A percentile compares a stretch with the other conserved stretches of the same genome.
These are phyloP conservation scores for Jamesozyma hellenica DNA, from an alignment of 805 yeast genomes.

Conservation along the genomic window DNA sequence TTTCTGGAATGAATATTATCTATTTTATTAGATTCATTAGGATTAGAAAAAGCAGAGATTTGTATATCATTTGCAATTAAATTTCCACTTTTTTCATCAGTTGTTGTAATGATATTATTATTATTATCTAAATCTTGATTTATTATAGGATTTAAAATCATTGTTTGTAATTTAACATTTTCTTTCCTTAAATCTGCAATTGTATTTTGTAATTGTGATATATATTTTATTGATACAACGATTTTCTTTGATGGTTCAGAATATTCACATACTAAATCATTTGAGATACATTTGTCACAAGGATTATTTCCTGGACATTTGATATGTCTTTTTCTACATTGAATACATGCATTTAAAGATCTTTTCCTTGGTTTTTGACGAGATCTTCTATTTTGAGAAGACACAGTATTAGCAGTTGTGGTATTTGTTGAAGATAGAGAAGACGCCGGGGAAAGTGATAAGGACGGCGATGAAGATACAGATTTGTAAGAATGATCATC, in stretches of 20 bases:
- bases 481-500: too few species aligned
- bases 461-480: not conserved
- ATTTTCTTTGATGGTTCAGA: constrained; percentile 63
- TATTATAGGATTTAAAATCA: not conserved
- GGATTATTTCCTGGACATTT: constrained; percentile 75
- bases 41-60: not conserved
- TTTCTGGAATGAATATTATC: not conserved
- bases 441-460: not conserved
- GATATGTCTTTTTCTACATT: constrained; percentile 64
- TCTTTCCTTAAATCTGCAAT: constrained; percentile 56
- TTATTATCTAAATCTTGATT: not conserved
- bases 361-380: constrained; percentile 7
- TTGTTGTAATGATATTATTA: not conserved
- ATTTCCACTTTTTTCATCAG: not conserved
- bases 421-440: not conserved
- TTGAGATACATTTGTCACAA: constrained; percentile 49
- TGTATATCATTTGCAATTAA: not conserved
- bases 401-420: not conserved
- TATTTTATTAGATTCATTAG: not conserved
- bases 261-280: constrained; percentile 55
- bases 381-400: not conserved
- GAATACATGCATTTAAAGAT: constrained; percentile 37
- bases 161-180: constrained; percentile 45
- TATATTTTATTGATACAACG: constrained; percentile 61
- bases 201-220: constrained; percentile 58